These are phyloP conservation scores for Hirschfeldia incana DNA, from an alignment of 345 rosid species.

Conservation along the genomic window DNA sequence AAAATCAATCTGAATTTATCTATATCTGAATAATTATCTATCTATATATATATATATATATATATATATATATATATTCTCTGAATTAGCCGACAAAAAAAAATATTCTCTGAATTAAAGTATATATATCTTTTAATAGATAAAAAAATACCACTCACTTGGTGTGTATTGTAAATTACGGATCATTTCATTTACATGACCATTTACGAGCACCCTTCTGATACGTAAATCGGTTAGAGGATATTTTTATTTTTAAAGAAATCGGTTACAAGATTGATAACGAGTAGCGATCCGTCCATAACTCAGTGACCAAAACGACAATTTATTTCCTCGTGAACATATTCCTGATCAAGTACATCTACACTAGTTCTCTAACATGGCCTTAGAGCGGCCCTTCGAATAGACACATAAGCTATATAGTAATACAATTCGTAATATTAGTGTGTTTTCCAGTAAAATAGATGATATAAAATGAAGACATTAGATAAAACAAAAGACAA, in stretches of 20 bases:
- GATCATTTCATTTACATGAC: background rate
- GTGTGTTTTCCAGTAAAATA: background rate
- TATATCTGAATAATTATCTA: background rate
- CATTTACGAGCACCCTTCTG: background rate
- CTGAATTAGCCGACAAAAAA: too few species aligned
- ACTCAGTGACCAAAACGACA: background rate
- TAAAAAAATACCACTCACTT: background rate
- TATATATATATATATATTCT: too few species aligned
- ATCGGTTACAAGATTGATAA: background rate
- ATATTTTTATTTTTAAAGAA: background rate
- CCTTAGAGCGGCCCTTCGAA: background rate
- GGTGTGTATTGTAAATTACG: background rate
- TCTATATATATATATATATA: too few species aligned
- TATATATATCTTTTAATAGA: too few species aligned
- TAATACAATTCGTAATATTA: background rate
- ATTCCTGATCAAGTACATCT: background rate
- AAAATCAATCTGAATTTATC: background rate
- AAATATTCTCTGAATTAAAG: too few species aligned
- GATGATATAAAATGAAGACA: background rate
- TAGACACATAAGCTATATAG: background rate
- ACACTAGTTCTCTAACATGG: background rate
- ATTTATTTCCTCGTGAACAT: background rate
- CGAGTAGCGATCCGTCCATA: background rate
- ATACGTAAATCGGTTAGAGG: background rate
- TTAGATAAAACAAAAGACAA: background rate